These are phyloP conservation scores for Croton setiger DNA, from an alignment of 441 rosid species.

Conservation along the genomic window DNA sequence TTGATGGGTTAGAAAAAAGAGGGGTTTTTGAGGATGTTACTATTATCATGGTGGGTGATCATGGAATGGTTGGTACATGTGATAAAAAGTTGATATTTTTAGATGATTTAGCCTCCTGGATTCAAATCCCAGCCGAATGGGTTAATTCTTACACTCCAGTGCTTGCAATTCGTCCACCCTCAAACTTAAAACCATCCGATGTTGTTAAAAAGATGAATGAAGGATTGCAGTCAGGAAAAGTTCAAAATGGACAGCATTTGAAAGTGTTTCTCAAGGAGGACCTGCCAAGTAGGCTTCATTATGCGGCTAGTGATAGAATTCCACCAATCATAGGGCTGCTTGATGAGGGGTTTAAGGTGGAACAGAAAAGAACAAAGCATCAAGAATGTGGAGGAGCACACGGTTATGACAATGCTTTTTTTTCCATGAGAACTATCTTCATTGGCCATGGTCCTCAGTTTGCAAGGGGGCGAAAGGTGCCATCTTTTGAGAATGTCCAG, in stretches of 20 bases:
- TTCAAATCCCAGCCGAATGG: slow-evolving; percentile 59
- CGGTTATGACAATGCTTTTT: slow-evolving; percentile 87
- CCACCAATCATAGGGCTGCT: slow-evolving; percentile 74
- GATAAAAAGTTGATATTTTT: slow-evolving; percentile 64
- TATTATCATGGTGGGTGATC: slow-evolving; percentile 87
- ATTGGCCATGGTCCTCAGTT: slow-evolving; percentile 91
- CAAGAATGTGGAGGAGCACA: slow-evolving; percentile 91
- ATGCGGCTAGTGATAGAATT: slow-evolving; percentile 58
- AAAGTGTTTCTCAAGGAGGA: slow-evolving; percentile 81
- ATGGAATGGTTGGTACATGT: slow-evolving; percentile 98
- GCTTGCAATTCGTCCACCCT: slow-evolving; percentile 71
- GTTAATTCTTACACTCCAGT: slow-evolving; percentile 64
- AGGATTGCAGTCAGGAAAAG: slow-evolving; percentile 67
- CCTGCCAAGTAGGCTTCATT: slow-evolving; percentile 82
- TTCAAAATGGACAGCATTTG: slow-evolving; percentile 68
- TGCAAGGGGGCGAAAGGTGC: slow-evolving; percentile 67
- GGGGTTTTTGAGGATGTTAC: slow-evolving; percentile 83
- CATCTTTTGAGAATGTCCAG: slow-evolving; percentile 88
- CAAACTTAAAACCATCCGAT: slow-evolving; percentile 29
- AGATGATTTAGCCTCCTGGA: slow-evolving; percentile 75
- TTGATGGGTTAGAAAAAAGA: slow-evolving; percentile 70
- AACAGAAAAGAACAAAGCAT: slow-evolving; percentile 43
- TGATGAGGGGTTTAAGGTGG: slow-evolving; percentile 75
- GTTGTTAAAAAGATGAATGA: slow-evolving; percentile 75
- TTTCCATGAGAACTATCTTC: slow-evolving; percentile 93